Percentiles rank a stretch among this genome's conserved stretches.
Conservation (phyloP, 495 filamentous ascomycete species). For the Penicillium manginii region DNA sequence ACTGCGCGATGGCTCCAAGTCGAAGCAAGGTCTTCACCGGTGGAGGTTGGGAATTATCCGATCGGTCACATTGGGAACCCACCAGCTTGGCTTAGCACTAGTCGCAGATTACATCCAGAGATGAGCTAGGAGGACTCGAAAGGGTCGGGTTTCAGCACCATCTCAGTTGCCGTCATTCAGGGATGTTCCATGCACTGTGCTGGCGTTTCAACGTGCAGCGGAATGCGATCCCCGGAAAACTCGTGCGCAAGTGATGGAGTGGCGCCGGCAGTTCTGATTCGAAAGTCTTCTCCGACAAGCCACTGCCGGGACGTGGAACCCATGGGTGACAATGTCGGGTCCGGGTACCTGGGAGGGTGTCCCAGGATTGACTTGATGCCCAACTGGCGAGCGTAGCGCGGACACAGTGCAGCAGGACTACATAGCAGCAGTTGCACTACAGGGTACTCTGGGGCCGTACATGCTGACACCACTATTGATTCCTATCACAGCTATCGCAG, state of each 20-base stretch:
- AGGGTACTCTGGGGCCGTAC: too few relatives aligned
- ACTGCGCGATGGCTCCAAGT: not conserved
- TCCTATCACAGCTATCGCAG: not conserved
- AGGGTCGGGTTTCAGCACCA: not conserved
- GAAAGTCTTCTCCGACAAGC: slow-evolving; percentile 23
- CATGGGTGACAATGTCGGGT: slow-evolving; percentile 15
- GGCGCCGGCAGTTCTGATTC: slow-evolving; percentile 29
- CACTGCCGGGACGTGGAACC: slow-evolving; percentile 24
- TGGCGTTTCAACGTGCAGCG: slow-evolving; percentile 15
- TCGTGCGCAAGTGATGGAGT: slow-evolving; percentile 23
- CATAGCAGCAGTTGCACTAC: not conserved
- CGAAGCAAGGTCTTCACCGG: not conserved
- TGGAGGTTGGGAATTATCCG: slow-evolving; percentile 18
- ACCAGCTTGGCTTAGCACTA: not conserved
- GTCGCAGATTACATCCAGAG: slow-evolving; percentile 3
- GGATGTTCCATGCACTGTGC: not conserved
- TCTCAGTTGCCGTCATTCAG: not conserved
- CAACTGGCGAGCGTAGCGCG: slow-evolving; percentile 4
- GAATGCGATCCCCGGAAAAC: slow-evolving; percentile 20
- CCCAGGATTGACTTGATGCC: not conserved
- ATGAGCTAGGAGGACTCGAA: not conserved
- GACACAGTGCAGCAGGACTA: not conserved
- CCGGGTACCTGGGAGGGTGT: slow-evolving; percentile 13
- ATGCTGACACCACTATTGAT: too few relatives aligned
- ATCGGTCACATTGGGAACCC: slow-evolving; percentile 21